Evolutionary conservation across 108 stramenopile genomes (phyloP), one percentile per base, ranked within the genome.

Genomic region (Thalassiosira profunda): DNA sequence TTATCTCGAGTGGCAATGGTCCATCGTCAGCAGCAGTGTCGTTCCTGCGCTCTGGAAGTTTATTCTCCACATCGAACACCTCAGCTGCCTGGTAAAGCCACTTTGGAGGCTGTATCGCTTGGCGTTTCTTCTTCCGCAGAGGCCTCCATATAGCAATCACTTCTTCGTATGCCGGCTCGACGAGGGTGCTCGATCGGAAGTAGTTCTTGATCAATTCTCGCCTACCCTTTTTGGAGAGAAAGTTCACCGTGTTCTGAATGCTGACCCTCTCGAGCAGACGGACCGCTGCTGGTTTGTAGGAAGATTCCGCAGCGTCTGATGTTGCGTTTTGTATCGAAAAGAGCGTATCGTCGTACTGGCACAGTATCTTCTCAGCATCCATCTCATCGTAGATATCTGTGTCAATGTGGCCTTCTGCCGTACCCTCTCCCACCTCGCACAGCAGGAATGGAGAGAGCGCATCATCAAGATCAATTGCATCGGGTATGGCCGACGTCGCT

Each of bases 91-190:
- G 82, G 48, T 86, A 88, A 4, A 87, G 51, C 66, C 82, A 74
- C 56, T 73, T 77, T 11, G 91, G 92, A 14, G 82, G 84, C 31
- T 40, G 47, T 56, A 57, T 57, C 67, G 64, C 52, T 38, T 38
- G 53, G 5, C 30, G 43, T 33, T 66, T 82, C 44, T 34, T 58
- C 12, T 66, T 58, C 23, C 57, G 67, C 18, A 58, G 15, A 18
- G 86, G 88, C 30, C 86, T 64, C 86, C 88, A 92, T 33, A 92
- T 64, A 1, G 86, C 85, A n/a, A 92, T 72, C n/a, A 89, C 74
- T 57, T 91, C 90, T 75, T 90, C 84, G 58, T 82, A 95, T 0
- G 90, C 85, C 24, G 90, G 93, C 63, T 92, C 93, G 29, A 87
- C 81, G 6, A 95, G 77, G 44, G 86, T 79, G 1, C 83, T 83